Base-by-base conservation (phyloP, 257 asterid species). In the Echium plantagineum region DNA sequence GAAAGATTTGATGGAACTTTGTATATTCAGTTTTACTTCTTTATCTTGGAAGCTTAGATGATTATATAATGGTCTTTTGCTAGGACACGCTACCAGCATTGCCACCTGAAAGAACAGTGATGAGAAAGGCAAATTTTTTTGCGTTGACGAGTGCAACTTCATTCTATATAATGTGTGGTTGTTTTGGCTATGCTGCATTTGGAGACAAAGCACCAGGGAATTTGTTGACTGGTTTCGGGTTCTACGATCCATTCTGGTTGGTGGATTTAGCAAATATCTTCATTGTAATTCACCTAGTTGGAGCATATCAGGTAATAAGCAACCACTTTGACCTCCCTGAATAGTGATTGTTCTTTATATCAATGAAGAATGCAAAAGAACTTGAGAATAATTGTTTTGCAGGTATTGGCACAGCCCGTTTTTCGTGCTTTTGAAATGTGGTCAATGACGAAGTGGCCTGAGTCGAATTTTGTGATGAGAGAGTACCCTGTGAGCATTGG, bases 221-320 rank as follows among this genome's bases (percentile, higher is more conserved):
- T 58, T 28, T 85, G 30, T 79, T 85, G 35, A 81, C 93, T 0
- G 88, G 93, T 0, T 84, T 84, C 51, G 83, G 89, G 7, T 84
- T 84, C 58, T 85, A 78, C 26, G 85, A 82, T 65, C 94, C 90
- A 6, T 85, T 69, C 46, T 85, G 94, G 94, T 52, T 85, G 74
- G 77, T 85, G 5, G 83, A 82, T 28, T 5, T 80, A 16, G 94
- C 87, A 72, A 80, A 85, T 8, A 71, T 66, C 28, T 78, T 67
- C 82, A 82, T 85, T 21, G 87, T 71, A 54, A 51, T 80, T 52
- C 94, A 85, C 69, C 78, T 85, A 19, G 62, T 85, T 42, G 94
- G 94, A 30, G 90, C 90, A n/a, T 85, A 80, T 65, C 89, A 85
- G 85, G 88, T 79, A 10, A 56, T 31, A 48, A 38, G 15, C 48